These are phyloP conservation scores for Begonia loranthoides DNA, from an alignment of 306 rosid genomes.

Conservation along the genomic window DNA sequence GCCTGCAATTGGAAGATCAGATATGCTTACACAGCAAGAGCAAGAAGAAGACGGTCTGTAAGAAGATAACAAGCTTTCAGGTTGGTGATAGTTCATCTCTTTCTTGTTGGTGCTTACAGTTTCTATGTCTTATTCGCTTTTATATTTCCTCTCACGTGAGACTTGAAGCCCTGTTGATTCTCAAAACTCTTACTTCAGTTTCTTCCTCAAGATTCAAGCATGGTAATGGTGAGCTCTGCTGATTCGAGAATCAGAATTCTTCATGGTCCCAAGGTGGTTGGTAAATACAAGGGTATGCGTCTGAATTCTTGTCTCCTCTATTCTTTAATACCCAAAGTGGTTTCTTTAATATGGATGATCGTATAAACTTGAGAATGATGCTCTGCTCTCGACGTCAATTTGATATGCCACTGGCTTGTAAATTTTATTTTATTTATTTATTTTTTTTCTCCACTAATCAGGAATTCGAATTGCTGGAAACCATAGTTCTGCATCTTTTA, in stretches of 20 bases:
- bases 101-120: slow-evolving; percentile 1
- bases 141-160: neutral
- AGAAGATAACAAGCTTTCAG: slow-evolving; percentile 85
- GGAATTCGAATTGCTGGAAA: slow-evolving; percentile 46
- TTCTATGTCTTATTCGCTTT: neutral
- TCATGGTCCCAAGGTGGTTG: slow-evolving; percentile 12
- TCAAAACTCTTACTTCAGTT: slow-evolving; percentile 11
- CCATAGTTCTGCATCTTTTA: slow-evolving; percentile 52
- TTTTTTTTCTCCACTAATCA: slow-evolving; percentile 18
- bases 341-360: neutral
- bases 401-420: no score
- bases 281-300: slow-evolving; percentile 14
- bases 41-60: slow-evolving; percentile 68
- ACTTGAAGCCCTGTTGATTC: slow-evolving; percentile 1
- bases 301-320: neutral
- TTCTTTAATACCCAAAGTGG: neutral
- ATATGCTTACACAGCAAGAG: slow-evolving; percentile 44
- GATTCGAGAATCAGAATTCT: slow-evolving; percentile 15
- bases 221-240: slow-evolving; percentile 12
- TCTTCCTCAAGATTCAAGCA: slow-evolving; percentile 12
- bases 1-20: slow-evolving; percentile 48
- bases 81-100: slow-evolving; percentile 1
- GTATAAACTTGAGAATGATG: no score
- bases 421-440: no score
- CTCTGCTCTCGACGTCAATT: no score